Conservation (phyloP, 306 rosid genomes). For the Cucurbita maxima region DNA sequence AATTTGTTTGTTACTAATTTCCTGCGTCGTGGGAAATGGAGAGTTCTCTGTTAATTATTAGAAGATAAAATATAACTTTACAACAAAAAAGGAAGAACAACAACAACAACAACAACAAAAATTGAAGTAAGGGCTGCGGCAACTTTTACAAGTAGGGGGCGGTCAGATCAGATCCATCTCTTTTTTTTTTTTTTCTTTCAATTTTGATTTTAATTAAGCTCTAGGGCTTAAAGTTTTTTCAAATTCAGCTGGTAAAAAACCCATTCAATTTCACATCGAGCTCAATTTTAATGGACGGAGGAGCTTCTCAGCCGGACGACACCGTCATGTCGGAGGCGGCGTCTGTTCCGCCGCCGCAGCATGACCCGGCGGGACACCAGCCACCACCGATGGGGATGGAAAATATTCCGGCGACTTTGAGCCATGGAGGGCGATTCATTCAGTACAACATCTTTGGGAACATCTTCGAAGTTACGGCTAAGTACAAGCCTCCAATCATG, state of each 20-base stretch:
- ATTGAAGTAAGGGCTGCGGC: neutral
- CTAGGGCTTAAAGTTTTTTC: neutral
- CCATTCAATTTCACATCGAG: neutral
- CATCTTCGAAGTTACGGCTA: constrained; percentile 76
- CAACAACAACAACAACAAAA: neutral
- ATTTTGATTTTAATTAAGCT: neutral
- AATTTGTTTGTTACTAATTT: neutral
- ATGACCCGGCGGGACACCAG: constrained; percentile 16
- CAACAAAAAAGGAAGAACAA: neutral
- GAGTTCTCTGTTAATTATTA: neutral
- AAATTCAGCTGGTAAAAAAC: neutral
- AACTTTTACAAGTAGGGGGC: neutral
- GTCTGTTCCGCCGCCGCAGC: constrained; percentile 21
- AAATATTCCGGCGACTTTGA: constrained; percentile 75
- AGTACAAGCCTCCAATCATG: constrained; percentile 94
- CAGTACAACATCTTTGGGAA: constrained; percentile 93
- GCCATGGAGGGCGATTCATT: constrained; percentile 86
- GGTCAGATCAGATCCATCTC: neutral
- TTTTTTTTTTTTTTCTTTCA: neutral
- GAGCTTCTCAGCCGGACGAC: constrained; percentile 46
- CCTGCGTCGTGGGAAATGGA: neutral
- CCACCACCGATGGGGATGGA: constrained; percentile 38
- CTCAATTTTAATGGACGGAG: constrained; percentile 38
- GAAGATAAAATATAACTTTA: neutral
- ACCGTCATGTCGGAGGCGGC: constrained; percentile 65